These are phyloP conservation scores for Fusarium protoensiforme DNA, from an alignment of 2,329 filamentous ascomycete genomes.

Conservation along the genomic window DNA sequence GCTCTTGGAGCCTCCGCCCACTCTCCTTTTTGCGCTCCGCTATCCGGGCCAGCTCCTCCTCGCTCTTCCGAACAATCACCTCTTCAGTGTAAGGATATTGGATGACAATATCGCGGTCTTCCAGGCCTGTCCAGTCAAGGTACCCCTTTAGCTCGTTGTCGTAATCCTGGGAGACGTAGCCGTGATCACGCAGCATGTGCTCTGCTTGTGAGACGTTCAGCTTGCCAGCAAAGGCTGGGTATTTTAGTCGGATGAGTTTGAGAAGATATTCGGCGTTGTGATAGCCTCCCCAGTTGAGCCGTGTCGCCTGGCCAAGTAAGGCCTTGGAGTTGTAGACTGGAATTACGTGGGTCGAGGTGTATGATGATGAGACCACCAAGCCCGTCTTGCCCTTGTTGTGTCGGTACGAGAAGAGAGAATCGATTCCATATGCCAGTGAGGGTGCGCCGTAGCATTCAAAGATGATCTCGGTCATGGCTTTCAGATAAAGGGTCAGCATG, in stretches of 20 bases:
- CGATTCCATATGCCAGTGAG: slow-evolving; percentile 92
- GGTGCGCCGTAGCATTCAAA: slow-evolving; percentile 96
- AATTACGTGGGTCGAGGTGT: slow-evolving; percentile 94
- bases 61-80: slow-evolving; percentile 88
- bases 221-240: slow-evolving; percentile 88
- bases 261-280: slow-evolving; percentile 91
- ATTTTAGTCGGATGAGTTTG: slow-evolving; percentile 91
- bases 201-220: slow-evolving; percentile 89
- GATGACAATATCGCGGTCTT: slow-evolving; percentile 88
- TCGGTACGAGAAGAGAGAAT: slow-evolving; percentile 94
- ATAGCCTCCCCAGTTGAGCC: slow-evolving; percentile 94
- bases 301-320: slow-evolving; percentile 83
- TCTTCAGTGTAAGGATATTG: slow-evolving; percentile 97
- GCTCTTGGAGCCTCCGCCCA: slow-evolving; percentile 89
- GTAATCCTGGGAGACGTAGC: slow-evolving; percentile 88
- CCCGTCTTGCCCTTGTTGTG: slow-evolving; percentile 91
- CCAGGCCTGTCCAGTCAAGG: slow-evolving; percentile 91
- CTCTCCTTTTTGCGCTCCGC: slow-evolving; percentile 97
- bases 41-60: slow-evolving; percentile 89
- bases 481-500: slow-evolving; percentile 31
- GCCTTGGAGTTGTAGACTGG: slow-evolving; percentile 90
- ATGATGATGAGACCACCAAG: slow-evolving; percentile 89
- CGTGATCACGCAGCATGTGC: slow-evolving; percentile 86
- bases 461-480: slow-evolving; percentile 96
- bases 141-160: slow-evolving; percentile 80